Conservation (phyloP, 129 eudicot species). For the Arctium lappa region DNA sequence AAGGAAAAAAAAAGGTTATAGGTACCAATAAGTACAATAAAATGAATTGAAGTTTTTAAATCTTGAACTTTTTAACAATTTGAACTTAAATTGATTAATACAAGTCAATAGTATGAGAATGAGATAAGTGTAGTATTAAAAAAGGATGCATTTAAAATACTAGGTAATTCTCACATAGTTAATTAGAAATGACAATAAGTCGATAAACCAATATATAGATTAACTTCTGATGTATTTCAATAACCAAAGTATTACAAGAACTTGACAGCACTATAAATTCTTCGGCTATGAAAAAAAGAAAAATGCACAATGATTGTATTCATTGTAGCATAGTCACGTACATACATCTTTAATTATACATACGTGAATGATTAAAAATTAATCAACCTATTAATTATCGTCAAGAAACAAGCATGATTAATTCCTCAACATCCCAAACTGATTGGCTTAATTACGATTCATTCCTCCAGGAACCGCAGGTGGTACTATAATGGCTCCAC, state of each 20-base stretch:
- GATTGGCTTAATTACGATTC: slow-evolving; percentile 5
- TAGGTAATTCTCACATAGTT: too few relatives aligned
- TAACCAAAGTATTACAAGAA: slow-evolving; percentile 33
- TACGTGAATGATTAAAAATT: slow-evolving; percentile 15
- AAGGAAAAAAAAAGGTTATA: too few relatives aligned
- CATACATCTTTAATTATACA: not conserved
- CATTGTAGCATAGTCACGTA: slow-evolving; percentile 16
- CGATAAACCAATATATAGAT: not conserved
- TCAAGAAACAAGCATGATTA: slow-evolving; percentile 24
- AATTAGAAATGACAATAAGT: too few relatives aligned
- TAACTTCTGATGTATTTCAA: slow-evolving; percentile 22
- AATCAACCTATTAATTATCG: not conserved
- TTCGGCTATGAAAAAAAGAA: slow-evolving; percentile 21
- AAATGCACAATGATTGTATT: slow-evolving; percentile 8
- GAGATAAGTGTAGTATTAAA: too few relatives aligned
- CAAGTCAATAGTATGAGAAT: too few relatives aligned
- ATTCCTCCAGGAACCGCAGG: slow-evolving; percentile 37
- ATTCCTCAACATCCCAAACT: slow-evolving; percentile 41
- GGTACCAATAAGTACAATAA: too few relatives aligned
- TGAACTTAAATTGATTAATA: too few relatives aligned
- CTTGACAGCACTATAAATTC: slow-evolving; percentile 18
- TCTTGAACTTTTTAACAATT: too few relatives aligned
- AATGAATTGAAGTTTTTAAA: too few relatives aligned
- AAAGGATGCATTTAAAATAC: too few relatives aligned
- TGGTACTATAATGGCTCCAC: slow-evolving; percentile 28